Evolutionary conservation across 164 flowering plant species (phyloP).

Genomic region (Chimonanthus salicifolius): DNA sequence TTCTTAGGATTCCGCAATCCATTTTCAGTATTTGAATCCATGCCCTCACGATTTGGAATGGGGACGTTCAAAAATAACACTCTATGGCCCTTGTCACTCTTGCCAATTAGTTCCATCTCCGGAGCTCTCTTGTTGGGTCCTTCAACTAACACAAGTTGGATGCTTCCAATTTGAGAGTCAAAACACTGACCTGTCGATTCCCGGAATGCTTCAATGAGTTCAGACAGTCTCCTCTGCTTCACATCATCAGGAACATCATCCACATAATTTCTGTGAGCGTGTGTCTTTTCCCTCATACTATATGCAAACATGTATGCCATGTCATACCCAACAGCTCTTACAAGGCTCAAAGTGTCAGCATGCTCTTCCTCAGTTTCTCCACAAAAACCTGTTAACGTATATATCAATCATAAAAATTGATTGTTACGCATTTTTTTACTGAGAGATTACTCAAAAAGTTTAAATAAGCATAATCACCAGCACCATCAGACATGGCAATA

Average conservation of each 20-base stretch:
- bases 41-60: conserved; percentile 31
- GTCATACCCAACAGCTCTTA: conserved; percentile 79
- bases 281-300: conserved; percentile 98
- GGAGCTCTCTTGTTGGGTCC: conserved; percentile 94
- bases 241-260: conserved; percentile 85
- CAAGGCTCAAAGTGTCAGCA: conserved; percentile 67
- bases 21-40: conserved; percentile 11
- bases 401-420: not conserved
- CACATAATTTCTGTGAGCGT: conserved; percentile 79
- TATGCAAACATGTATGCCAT: conserved; percentile 99
- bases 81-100: conserved; percentile 81
- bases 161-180: conserved; percentile 66
- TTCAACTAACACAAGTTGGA: conserved; percentile 83
- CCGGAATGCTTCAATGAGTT: conserved; percentile 84
- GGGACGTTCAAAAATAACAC: conserved; percentile 48
- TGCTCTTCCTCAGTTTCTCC: conserved; percentile 98
- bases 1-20: conserved; percentile 40
- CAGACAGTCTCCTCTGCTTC: conserved; percentile 84
- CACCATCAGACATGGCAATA: no score
- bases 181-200: conserved; percentile 77
- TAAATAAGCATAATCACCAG: no score
- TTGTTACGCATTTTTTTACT: not conserved
- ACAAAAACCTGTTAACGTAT: conserved; percentile 66
- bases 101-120: conserved; percentile 86
- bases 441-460: no score